These are phyloP conservation scores for Globisporangium uncinulatum DNA, from an alignment of 352 stramenopile species.

Conservation along the genomic window DNA sequence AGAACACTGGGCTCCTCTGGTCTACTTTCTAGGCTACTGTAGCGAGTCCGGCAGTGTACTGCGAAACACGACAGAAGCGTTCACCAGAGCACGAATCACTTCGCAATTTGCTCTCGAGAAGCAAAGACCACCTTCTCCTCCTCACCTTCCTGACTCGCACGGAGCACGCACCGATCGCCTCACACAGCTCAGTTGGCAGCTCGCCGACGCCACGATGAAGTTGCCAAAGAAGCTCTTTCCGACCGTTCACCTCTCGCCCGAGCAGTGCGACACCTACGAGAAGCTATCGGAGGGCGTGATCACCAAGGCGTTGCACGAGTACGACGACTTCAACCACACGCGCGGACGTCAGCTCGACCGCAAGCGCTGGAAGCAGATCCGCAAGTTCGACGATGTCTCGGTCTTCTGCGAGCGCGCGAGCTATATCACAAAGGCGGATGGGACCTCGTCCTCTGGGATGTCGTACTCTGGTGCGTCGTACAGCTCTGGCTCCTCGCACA, in stretches of 20 bases:
- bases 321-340: conserved; percentile 30
- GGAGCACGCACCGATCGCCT: no score
- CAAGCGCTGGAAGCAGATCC: conserved; percentile 33
- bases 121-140: no score
- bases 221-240: conserved; percentile 24
- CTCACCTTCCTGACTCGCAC: no score
- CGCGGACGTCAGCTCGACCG: conserved; percentile 21
- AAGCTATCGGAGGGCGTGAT: conserved; percentile 26
- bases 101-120: no score
- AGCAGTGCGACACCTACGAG: conserved; percentile 19
- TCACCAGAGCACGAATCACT: no score
- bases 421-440: not conserved
- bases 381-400: conserved; percentile 25
- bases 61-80: no score
- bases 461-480: no score
- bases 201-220: conserved; percentile 22
- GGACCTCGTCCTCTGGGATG: no score
- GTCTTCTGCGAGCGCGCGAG: conserved; percentile 26
- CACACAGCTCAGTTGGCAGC: no score
- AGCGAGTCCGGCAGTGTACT: no score
- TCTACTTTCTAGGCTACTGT: no score
- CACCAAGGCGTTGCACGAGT: conserved; percentile 24
- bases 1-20: no score
- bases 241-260: conserved; percentile 19
- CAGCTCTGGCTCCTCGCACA: not conserved